Base-by-base conservation (phyloP, 805 yeast species). In the Cyberlindnera mycetangii region DNA sequence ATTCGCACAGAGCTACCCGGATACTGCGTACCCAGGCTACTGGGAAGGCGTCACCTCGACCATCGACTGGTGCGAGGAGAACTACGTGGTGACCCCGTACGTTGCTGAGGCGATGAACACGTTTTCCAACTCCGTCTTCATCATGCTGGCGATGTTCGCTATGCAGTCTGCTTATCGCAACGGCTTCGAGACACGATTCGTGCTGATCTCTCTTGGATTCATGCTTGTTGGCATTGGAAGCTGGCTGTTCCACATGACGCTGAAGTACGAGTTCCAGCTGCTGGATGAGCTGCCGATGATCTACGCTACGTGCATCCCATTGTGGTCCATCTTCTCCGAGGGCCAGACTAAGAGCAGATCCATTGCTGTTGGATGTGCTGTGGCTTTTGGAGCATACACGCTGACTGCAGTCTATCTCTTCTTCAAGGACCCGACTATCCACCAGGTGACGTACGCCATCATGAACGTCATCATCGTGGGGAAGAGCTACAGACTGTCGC, bases 21-120 rank as follows among this genome's bases (percentile, higher is more conserved):
- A 71, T 7, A 77, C 72, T 27, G 77, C 78, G 33, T 52, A 60
- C n/a, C 45, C 64, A 14, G 90, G 89, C 1, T 81, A 64, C 61
- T 88, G 96, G 96, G 93, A 93, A 1, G 67, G 71, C 5, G 85
- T 86, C 3, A 89, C 98, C 0, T 78, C 96, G 31, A 90, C 98
- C n/a, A 93, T 93, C 31, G 99, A 92, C 60, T 92, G 98, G 98
- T 92, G 99, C 67, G 99, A 92, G 60, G 98, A 93, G 65, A 92
- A 92, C 68, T 92, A 92, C 61, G 92, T 89, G 10, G 86, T 90
- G 2, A 76, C 92, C 11, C 76, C 76, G 11, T 93, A 86, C 58
- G 74, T 93, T 42, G 97, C 98, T 4, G 99, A 93, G 63, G 85
- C 88, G 45, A 75, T 92, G 47, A 93, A 93, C 61, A 87, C 97